A percentile compares a stretch with the other conserved stretches of the same genome.
These are phyloP conservation scores for Fomitopsis palustris DNA, from an alignment of 1,284 basidiomycete species.

Conservation along the genomic window DNA sequence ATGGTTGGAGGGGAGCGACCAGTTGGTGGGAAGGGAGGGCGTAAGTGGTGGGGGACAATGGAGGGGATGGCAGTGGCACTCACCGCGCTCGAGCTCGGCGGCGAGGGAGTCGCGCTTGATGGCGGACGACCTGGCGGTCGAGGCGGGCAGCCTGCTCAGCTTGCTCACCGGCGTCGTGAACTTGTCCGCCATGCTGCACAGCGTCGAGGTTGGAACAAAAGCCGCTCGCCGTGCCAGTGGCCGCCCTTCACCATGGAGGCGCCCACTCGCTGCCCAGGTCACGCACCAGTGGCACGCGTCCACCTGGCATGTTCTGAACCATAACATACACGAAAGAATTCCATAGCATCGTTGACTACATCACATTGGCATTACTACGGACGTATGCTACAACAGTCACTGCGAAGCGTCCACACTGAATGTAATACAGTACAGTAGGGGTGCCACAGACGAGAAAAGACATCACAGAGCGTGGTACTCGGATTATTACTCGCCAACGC, in stretches of 20 bases:
- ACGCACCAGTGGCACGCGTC: not conserved
- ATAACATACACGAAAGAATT: not conserved
- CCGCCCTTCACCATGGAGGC: not conserved
- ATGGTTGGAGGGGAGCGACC: not conserved
- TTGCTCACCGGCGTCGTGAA: slow-evolving; percentile 26
- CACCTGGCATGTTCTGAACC: not conserved
- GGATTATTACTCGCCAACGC: not conserved
- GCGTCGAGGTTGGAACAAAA: not conserved
- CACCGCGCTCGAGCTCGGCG: slow-evolving; percentile 64
- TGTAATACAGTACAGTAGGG: no score
- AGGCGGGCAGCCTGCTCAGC: slow-evolving; percentile 16
- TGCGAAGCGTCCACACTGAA: no score
- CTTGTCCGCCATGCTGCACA: slow-evolving; percentile 12
- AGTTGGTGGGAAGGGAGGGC: not conserved
- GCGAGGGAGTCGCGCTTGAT: slow-evolving; percentile 58
- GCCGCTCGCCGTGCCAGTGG: not conserved
- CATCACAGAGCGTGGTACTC: no score
- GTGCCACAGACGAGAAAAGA: no score
- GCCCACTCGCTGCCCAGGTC: not conserved
- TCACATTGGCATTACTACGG: no score
- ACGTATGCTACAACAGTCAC: no score
- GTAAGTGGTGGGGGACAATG: not conserved
- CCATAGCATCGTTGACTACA: no score
- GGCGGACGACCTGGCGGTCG: slow-evolving; percentile 23
- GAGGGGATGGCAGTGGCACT: slow-evolving; percentile 16